Conservation (phyloP, 306 rosid species). For the Medicago lupulina region DNA sequence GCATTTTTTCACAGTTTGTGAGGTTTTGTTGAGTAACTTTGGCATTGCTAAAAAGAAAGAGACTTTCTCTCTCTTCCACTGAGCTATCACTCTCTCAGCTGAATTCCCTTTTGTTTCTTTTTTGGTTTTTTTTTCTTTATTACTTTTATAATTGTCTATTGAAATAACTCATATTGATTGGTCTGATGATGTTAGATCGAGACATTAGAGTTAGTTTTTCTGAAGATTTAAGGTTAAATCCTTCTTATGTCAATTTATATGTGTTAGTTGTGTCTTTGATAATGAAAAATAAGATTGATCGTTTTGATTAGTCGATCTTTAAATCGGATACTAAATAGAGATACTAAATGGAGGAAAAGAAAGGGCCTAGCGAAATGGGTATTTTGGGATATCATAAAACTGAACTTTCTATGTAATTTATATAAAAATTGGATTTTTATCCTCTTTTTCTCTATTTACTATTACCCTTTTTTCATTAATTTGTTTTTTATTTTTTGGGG, state of each 20-base stretch:
- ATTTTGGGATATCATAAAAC: conserved; percentile 62
- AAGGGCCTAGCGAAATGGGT: conserved; percentile 6
- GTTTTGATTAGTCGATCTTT: too few relatives aligned
- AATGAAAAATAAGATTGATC: too few relatives aligned
- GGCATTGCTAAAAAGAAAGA: conserved; percentile 72
- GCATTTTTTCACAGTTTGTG: conserved; percentile 63
- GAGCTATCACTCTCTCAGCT: conserved; percentile 50
- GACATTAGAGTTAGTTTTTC: too few relatives aligned
- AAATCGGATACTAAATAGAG: too few relatives aligned
- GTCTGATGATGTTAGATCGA: too few relatives aligned
- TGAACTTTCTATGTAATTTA: conserved; percentile 51
- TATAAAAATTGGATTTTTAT: conserved; percentile 40
- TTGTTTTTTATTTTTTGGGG: background rate
- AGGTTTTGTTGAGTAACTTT: conserved; percentile 49
- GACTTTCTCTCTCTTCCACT: conserved; percentile 43
- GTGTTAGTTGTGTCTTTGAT: too few relatives aligned
- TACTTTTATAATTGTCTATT: conserved; percentile 23
- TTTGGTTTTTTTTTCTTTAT: conserved; percentile 42
- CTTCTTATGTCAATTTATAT: too few relatives aligned
- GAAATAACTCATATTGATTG: too few relatives aligned
- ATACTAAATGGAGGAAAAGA: too few relatives aligned
- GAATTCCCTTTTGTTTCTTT: conserved; percentile 47
- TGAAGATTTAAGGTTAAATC: too few relatives aligned
- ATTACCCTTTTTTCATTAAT: background rate
- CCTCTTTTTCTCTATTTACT: background rate